These are phyloP conservation scores for Lasiodiplodia hormozganensis DNA, from an alignment of 2,329 filamentous ascomycete genomes.

Conservation along the genomic window DNA sequence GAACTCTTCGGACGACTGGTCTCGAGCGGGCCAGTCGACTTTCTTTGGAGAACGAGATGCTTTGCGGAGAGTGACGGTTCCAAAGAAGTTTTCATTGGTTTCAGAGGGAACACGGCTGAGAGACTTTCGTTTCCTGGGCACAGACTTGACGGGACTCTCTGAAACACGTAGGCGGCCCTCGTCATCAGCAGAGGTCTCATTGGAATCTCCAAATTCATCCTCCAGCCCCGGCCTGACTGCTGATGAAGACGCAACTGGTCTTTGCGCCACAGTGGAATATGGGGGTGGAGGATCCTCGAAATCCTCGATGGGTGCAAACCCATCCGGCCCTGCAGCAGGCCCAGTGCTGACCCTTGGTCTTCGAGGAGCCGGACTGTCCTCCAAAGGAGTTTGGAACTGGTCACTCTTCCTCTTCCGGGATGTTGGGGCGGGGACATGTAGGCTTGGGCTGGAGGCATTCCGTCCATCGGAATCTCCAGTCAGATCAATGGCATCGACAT, in stretches of 20 bases:
- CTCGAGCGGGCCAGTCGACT: neutral
- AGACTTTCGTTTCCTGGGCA: constrained; percentile 17
- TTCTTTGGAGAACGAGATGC: constrained; percentile 25
- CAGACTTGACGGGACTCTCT: constrained; percentile 10
- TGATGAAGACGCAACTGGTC: neutral
- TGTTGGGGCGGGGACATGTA: constrained; percentile 31
- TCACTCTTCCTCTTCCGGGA: constrained; percentile 55
- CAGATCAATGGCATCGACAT: constrained; percentile 45
- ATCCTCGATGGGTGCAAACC: constrained; percentile 25
- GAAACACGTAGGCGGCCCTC: constrained; percentile 7
- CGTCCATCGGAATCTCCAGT: constrained; percentile 39
- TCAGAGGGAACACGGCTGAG: constrained; percentile 32
- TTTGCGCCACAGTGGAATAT: constrained; percentile 53
- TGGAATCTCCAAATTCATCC: neutral
- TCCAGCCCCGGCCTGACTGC: too few relatives aligned
- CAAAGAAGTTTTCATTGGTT: neutral
- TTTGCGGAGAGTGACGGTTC: constrained; percentile 16
- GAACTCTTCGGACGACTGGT: neutral
- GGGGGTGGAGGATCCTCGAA: constrained; percentile 43
- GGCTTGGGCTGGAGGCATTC: constrained; percentile 34
- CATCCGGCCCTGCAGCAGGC: constrained; percentile 22
- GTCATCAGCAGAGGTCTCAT: constrained; percentile 3
- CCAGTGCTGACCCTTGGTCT: constrained; percentile 3
- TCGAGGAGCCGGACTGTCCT: constrained; percentile 4
- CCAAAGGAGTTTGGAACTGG: constrained; percentile 46